Evolutionary conservation across 306 rosid species (phyloP).

Genomic region (Pueraria montana): DNA sequence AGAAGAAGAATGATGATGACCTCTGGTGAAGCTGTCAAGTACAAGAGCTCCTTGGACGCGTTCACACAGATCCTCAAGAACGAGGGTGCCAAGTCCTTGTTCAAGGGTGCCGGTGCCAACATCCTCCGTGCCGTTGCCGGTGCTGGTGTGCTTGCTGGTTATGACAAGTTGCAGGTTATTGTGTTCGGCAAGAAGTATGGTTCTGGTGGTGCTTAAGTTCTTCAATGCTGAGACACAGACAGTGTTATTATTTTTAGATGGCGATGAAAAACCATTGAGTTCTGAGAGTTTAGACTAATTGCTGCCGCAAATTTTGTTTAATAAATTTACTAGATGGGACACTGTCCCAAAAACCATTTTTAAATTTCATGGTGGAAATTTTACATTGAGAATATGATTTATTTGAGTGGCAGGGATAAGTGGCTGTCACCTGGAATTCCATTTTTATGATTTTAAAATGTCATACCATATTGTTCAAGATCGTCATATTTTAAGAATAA

Average conservation of each 20-base stretch:
- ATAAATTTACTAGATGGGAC: constrained; percentile 79
- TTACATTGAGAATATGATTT: constrained; percentile 56
- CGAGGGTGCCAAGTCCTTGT: constrained; percentile 87
- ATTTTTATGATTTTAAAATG: constrained; percentile 37
- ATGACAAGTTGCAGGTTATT: constrained; percentile 84
- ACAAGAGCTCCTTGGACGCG: constrained; percentile 85
- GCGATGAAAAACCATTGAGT: constrained; percentile 80
- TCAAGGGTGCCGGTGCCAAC: constrained; percentile 98
- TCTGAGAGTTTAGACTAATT: constrained; percentile 59
- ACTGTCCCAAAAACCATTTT: constrained; percentile 61
- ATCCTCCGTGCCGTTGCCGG: constrained; percentile 92
- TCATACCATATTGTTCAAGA: neutral
- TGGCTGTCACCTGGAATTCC: constrained; percentile 52
- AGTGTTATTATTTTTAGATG: constrained; percentile 62
- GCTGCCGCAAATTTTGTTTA: constrained; percentile 74
- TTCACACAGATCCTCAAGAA: constrained; percentile 82
- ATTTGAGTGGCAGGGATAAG: constrained; percentile 57
- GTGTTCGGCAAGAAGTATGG: constrained; percentile 92
- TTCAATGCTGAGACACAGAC: constrained; percentile 16
- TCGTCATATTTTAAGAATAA: constrained; percentile 26
- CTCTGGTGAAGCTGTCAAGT: constrained; percentile 95
- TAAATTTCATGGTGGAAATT: constrained; percentile 46
- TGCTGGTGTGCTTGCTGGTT: constrained; percentile 97
- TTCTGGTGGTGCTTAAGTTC: constrained; percentile 74
- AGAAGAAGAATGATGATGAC: constrained; percentile 99